Percentiles rank a stretch among this genome's conserved stretches.
These are phyloP conservation scores for Nicotiana tomentosiformis DNA, from an alignment of 257 asterid genomes.

Conservation along the genomic window DNA sequence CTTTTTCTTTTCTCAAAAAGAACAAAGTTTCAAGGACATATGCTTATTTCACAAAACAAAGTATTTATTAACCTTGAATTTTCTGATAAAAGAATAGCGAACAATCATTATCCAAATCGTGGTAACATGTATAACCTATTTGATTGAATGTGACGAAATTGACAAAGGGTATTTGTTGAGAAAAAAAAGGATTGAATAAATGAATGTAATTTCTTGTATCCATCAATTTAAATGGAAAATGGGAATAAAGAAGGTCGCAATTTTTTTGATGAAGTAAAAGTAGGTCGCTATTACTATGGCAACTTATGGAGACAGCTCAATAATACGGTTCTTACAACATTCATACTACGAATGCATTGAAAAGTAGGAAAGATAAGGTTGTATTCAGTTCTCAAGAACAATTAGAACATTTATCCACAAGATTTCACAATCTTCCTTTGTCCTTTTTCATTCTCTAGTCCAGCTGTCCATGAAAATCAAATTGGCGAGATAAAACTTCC, in stretches of 20 bases:
- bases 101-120: not conserved
- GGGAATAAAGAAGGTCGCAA: not conserved
- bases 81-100: not conserved
- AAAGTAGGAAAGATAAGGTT: not conserved
- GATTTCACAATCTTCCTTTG: not conserved
- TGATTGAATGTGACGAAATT: not conserved
- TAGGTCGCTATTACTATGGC: not conserved
- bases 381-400: not conserved
- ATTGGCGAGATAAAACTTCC: not conserved
- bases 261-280: not conserved
- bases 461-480: not conserved
- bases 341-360: not conserved
- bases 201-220: not conserved
- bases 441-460: not conserved
- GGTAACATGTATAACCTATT: not conserved
- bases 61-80: not conserved
- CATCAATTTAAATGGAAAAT: not conserved
- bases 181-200: not conserved
- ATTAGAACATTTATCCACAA: not conserved
- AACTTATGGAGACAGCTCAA: not conserved
- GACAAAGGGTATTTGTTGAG: not conserved
- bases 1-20: not conserved
- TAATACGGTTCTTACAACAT: not conserved
- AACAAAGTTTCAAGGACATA: not conserved
- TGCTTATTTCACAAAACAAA: not conserved